Evolutionary conservation across 306 rosid species (phyloP).

Genomic region (Vigna mungo): DNA sequence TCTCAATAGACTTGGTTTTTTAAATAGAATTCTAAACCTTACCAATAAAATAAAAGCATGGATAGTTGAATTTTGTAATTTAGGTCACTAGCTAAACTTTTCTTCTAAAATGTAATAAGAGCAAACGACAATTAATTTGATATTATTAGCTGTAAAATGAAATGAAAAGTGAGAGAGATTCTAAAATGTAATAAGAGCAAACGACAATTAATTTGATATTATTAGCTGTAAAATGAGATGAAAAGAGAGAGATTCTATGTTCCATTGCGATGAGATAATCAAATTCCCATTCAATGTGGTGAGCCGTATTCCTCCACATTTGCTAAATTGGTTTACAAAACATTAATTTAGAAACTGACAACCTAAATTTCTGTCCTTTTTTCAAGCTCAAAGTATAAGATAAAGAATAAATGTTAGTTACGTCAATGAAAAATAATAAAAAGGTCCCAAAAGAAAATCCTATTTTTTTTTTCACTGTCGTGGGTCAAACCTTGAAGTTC

Average conservation of each 20-base stretch:
- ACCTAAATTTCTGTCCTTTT: slow-evolving; percentile 52
- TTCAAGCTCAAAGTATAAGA: slow-evolving; percentile 34
- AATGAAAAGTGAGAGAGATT: background rate
- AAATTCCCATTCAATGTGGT: slow-evolving; percentile 65
- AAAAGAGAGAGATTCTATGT: slow-evolving; percentile 61
- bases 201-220: slow-evolving; percentile 8
- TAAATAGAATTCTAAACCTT: background rate
- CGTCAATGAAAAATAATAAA: background rate
- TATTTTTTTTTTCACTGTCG: too few relatives aligned
- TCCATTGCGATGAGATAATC: slow-evolving; percentile 70
- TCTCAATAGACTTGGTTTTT: too few relatives aligned
- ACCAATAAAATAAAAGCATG: slow-evolving; percentile 5
- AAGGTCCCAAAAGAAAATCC: background rate
- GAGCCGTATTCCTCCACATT: slow-evolving; percentile 57
- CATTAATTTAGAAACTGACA: slow-evolving; percentile 35
- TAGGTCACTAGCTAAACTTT: background rate
- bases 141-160: slow-evolving; percentile 61
- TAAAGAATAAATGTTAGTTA: slow-evolving; percentile 41
- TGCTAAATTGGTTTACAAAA: slow-evolving; percentile 45
- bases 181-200: background rate
- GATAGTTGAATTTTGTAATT: slow-evolving; percentile 41
- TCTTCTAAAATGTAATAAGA: background rate
- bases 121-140: background rate
- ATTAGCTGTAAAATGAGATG: slow-evolving; percentile 61
- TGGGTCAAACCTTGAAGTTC: too few relatives aligned